Conservation (phyloP, 306 rosid species). For the Citrullus colocynthis region DNA sequence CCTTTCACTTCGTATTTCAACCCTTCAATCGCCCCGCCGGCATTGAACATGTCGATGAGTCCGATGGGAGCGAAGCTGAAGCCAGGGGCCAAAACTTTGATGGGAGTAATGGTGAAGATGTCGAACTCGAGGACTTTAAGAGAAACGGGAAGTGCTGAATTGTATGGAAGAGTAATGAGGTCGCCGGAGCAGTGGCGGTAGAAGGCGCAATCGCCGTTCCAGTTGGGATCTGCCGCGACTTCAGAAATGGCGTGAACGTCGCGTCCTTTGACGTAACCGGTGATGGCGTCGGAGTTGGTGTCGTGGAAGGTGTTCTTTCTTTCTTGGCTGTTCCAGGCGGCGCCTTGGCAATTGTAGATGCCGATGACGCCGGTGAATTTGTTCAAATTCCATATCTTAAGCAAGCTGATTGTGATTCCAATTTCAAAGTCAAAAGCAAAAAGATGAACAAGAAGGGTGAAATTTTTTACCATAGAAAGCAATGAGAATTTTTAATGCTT, state of each 20-base stretch:
- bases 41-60: conserved; percentile 67
- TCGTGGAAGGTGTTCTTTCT: conserved; percentile 60
- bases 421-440: background rate
- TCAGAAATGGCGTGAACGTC: conserved; percentile 60
- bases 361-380: conserved; percentile 65
- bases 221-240: conserved; percentile 19
- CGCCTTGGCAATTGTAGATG: conserved; percentile 88
- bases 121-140: conserved; percentile 65
- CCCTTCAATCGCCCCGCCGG: conserved; percentile 70
- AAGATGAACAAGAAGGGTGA: background rate
- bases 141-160: conserved; percentile 53
- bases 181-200: conserved; percentile 31
- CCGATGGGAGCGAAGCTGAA: conserved; percentile 60
- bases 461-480: too few species aligned
- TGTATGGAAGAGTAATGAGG: conserved; percentile 45
- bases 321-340: conserved; percentile 64
- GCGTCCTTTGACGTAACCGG: conserved; percentile 44
- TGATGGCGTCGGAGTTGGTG: conserved; percentile 30
- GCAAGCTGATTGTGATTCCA: conserved; percentile 24
- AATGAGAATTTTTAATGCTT: too few species aligned
- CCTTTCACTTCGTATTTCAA: conserved; percentile 29
- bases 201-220: conserved; percentile 68
- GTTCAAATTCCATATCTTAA: conserved; percentile 97
- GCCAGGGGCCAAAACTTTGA: conserved; percentile 38
- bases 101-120: conserved; percentile 57